Evolutionary conservation across 164 flowering plant species (phyloP).

Genomic region (Echeveria elegans): DNA sequence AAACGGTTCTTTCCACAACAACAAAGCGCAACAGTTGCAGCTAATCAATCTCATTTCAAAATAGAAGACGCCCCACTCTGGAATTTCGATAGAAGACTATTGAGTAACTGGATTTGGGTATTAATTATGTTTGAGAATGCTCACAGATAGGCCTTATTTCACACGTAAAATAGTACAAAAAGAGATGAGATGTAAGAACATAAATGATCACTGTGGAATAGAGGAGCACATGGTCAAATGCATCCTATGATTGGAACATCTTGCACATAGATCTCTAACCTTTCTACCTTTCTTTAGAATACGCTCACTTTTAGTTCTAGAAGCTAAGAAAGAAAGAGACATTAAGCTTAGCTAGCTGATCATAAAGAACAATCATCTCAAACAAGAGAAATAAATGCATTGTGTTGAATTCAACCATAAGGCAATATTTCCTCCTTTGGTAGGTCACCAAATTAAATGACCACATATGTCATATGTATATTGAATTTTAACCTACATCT

Average conservation of each 20-base stretch:
- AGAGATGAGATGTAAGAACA: neutral
- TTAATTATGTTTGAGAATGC: neutral
- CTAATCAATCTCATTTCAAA: no score
- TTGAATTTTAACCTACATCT: slow-evolving; percentile 1
- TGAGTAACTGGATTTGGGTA: no score
- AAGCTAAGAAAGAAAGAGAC: slow-evolving; percentile 1
- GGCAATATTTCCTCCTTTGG: neutral
- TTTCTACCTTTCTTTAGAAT: neutral
- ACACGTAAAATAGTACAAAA: no score
- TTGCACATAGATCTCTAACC: neutral
- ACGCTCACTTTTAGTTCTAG: slow-evolving; percentile 2
- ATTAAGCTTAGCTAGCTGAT: neutral
- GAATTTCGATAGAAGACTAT: no score
- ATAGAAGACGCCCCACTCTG: no score
- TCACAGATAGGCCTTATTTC: neutral
- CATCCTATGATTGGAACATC: neutral
- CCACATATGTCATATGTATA: no score
- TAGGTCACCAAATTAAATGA: slow-evolving; percentile 12
- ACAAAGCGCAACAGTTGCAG: no score
- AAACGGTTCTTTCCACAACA: no score
- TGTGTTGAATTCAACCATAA: neutral
- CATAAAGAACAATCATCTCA: neutral
- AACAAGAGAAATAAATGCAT: neutral
- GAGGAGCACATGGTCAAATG: slow-evolving; percentile 1
- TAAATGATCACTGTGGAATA: neutral